phyloP scores from a whole-genome alignment of 208 protist species.

The Leishmania mexicana region DNA sequence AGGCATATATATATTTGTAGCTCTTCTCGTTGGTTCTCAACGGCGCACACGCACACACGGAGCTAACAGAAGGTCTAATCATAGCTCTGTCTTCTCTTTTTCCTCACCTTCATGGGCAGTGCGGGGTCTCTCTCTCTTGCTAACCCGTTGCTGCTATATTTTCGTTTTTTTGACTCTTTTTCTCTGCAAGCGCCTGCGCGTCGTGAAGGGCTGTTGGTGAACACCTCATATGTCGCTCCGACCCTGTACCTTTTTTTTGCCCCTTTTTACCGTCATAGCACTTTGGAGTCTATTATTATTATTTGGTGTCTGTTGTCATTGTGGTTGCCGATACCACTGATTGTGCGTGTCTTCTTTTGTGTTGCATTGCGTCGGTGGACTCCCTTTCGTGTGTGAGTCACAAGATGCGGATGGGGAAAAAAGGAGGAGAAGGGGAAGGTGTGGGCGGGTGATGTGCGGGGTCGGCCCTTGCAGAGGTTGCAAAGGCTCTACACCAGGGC shows the following conservation, averaged over 20 bases:
- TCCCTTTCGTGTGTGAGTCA: not conserved
- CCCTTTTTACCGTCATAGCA: not conserved
- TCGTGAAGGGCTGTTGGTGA: not conserved
- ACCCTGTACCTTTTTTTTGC: not conserved
- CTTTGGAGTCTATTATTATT: not conserved
- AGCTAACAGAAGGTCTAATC: not conserved
- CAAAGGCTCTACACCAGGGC: not conserved
- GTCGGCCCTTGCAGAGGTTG: not conserved
- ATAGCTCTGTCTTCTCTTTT: not conserved
- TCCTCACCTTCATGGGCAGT: not conserved
- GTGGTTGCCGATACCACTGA: not conserved
- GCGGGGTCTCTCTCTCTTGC: not conserved
- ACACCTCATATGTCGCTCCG: not conserved
- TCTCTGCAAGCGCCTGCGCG: not conserved
- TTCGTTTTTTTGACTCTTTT: not conserved
- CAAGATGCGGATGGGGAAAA: not conserved
- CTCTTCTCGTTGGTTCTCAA: not conserved
- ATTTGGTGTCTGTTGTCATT: not conserved
- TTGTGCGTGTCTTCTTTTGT: not conserved
- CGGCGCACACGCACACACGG: not conserved
- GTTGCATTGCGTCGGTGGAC: not conserved
- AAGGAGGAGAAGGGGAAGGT: not conserved
- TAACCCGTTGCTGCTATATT: not conserved
- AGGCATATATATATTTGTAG: not conserved
- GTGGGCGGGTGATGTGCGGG: not conserved